Conservation (phyloP, 805 yeast genomes). For the Schizosaccharomyces japonicus region DNA sequence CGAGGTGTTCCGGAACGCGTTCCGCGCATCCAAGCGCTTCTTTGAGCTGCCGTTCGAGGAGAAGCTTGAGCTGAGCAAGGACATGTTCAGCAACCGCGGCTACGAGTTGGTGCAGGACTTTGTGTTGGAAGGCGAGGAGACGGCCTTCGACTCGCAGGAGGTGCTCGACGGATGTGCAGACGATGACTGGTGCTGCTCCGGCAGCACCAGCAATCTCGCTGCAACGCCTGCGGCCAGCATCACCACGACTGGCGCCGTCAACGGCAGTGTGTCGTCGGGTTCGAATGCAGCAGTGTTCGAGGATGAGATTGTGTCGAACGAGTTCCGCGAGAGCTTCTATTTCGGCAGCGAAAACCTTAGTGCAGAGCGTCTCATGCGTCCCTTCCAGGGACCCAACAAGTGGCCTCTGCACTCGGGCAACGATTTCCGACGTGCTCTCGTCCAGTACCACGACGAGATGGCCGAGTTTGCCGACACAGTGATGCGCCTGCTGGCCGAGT, state of each 20-base stretch:
- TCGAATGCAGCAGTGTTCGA: background rate
- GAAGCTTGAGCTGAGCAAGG: background rate
- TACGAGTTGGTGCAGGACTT: background rate
- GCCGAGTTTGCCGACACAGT: background rate
- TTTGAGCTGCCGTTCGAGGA: conserved; percentile 3
- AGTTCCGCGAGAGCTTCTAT: conserved; percentile 3
- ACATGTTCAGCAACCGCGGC: conserved; percentile 4
- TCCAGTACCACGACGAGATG: background rate
- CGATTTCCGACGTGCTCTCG: background rate
- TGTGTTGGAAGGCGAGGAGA: background rate
- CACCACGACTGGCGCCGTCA: background rate
- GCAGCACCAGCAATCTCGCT: background rate
- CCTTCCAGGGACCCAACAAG: background rate
- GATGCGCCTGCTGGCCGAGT: conserved; percentile 1
- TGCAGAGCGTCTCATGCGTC: background rate
- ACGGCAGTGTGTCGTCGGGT: background rate
- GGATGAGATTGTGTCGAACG: background rate
- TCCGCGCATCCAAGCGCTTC: conserved; percentile 1
- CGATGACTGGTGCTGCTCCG: background rate
- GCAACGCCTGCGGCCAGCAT: background rate
- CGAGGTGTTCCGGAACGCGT: background rate
- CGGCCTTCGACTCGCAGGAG: background rate
- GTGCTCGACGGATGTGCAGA: background rate
- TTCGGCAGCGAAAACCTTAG: background rate
- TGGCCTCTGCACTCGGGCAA: background rate